Conservation (phyloP, 2,329 filamentous ascomycete genomes). For the Xylogone sp. region DNA sequence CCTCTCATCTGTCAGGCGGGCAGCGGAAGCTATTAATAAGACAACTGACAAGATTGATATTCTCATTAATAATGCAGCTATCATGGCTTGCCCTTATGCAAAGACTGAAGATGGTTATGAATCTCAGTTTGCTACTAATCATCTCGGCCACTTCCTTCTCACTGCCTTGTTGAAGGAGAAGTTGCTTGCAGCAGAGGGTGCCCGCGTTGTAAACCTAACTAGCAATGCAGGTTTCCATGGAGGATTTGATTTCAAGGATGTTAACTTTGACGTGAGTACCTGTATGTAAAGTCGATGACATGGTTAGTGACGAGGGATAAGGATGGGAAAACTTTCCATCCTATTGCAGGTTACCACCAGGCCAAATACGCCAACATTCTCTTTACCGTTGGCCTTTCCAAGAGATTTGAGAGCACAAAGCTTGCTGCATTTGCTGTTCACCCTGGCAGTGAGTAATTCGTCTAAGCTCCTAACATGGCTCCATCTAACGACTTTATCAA, state of each 20-base stretch:
- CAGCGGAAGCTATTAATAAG: constrained; percentile 32
- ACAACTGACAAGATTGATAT: constrained; percentile 21
- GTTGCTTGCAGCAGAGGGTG: constrained; percentile 3
- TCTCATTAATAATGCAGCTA: constrained; percentile 8
- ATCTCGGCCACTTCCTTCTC: constrained; percentile 8
- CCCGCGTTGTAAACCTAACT: constrained; percentile 31
- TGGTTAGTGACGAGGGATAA: not conserved
- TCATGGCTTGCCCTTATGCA: constrained; percentile 5
- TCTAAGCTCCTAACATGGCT: not conserved
- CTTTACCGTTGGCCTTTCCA: constrained; percentile 23
- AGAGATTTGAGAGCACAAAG: constrained; percentile 18
- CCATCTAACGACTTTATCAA: not conserved
- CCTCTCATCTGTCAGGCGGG: constrained; percentile 37
- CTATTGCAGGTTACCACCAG: constrained; percentile 27
- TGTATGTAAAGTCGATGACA: constrained; percentile 17
- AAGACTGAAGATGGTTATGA: constrained; percentile 7
- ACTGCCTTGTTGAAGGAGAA: constrained; percentile 4
- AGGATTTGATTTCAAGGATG: constrained; percentile 30
- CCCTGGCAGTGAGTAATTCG: constrained; percentile 14
- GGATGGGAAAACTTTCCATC: not conserved
- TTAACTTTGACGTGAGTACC: constrained; percentile 26
- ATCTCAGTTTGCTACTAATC: constrained; percentile 6
- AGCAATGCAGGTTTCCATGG: constrained; percentile 32
- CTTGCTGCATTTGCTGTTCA: constrained; percentile 26
- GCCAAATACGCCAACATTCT: constrained; percentile 37